A percentile compares a stretch with the other conserved stretches of the same genome.
Conservation (phyloP, 345 rosid genomes). For the Populus tremula region DNA sequence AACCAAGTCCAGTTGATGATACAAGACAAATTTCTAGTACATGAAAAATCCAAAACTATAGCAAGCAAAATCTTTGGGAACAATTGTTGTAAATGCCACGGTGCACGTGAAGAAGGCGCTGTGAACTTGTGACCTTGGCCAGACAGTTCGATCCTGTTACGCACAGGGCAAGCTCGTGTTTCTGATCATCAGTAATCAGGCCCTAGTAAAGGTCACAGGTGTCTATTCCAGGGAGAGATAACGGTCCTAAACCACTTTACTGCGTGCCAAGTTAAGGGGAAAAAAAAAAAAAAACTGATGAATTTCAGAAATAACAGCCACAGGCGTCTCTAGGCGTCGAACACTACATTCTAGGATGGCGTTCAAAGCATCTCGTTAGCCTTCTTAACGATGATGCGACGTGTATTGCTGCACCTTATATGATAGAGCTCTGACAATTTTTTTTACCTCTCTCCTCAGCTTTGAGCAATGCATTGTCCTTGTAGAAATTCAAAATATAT, state of each 20-base stretch:
- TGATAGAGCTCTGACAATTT: no score
- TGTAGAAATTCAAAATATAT: no score
- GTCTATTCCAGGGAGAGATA: not conserved
- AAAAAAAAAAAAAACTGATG: no score
- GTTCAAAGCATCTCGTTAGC: no score
- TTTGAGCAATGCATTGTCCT: no score
- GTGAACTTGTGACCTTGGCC: not conserved
- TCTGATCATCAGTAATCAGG: not conserved
- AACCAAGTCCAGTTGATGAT: not conserved
- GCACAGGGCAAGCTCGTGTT: not conserved
- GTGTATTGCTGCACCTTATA: rapidly evolving
- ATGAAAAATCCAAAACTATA: not conserved
- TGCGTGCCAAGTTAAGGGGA: no score
- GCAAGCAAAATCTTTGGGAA: not conserved
- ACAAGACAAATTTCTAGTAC: not conserved
- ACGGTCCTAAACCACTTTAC: not conserved
- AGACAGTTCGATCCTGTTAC: not conserved
- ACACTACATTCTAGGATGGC: no score
- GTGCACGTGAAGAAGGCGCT: not conserved
- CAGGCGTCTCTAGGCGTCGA: no score
- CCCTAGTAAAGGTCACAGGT: not conserved
- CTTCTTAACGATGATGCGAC: no score
- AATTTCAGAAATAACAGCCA: no score
- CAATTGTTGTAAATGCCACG: not conserved
- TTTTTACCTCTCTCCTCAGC: no score